Percentiles rank a stretch among this genome's conserved stretches.
phyloP scores from a whole-genome alignment of 2,329 filamentous ascomycete species.

The Penicillium sclerotigenum region DNA sequence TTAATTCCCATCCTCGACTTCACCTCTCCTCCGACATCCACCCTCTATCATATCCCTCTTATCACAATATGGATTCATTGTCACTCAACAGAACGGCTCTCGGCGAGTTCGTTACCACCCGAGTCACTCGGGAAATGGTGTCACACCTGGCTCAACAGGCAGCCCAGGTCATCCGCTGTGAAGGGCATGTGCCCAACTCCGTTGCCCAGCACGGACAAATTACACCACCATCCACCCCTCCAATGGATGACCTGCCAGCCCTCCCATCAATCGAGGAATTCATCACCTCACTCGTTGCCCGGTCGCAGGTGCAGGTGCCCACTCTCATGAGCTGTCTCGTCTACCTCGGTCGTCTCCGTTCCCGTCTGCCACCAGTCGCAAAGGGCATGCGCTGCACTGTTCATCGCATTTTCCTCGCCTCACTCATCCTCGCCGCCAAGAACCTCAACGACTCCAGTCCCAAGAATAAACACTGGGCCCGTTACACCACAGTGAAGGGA shows the following conservation, averaged over 20 bases:
- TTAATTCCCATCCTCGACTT: slow-evolving; percentile 3
- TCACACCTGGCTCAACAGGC: slow-evolving; percentile 47
- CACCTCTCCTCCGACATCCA: slow-evolving; percentile 11
- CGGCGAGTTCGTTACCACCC: slow-evolving; percentile 47
- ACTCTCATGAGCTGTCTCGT: slow-evolving; percentile 96
- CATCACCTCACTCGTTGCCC: slow-evolving; percentile 84
- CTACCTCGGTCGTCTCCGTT: slow-evolving; percentile 81
- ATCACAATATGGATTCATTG: slow-evolving; percentile 11
- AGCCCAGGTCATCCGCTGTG: slow-evolving; percentile 49
- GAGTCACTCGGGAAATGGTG: slow-evolving; percentile 50
- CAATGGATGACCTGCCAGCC: slow-evolving; percentile 48
- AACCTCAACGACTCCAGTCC: slow-evolving; percentile 98
- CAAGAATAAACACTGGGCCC: slow-evolving; percentile 99
- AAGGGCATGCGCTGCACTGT: slow-evolving; percentile 96
- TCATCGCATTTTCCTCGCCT: slow-evolving; percentile 90
- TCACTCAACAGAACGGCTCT: slow-evolving; percentile 44
- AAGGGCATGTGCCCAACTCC: slow-evolving; percentile 49
- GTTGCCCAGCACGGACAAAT: slow-evolving; percentile 51
- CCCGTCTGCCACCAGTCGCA: slow-evolving; percentile 84
- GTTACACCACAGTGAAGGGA: slow-evolving; percentile 75
- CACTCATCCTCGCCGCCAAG: slow-evolving; percentile 71
- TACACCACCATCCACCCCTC: slow-evolving; percentile 59
- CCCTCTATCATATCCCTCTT: no score
- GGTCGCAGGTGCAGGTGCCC: slow-evolving; percentile 93
- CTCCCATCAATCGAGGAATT: slow-evolving; percentile 84